Base-by-base conservation (phyloP, 331 rosid species). In the Malus hybrid region DNA sequence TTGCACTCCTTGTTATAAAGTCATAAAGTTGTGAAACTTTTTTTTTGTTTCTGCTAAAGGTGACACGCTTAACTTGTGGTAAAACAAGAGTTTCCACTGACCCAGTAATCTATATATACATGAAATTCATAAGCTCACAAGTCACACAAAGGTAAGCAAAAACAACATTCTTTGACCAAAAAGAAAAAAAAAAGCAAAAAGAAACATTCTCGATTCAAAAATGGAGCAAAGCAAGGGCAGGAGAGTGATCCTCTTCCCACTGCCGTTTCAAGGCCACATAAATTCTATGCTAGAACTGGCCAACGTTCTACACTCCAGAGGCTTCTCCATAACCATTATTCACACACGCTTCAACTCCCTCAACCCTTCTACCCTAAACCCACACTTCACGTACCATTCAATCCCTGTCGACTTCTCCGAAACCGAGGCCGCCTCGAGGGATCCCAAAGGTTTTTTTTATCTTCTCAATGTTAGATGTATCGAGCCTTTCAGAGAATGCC, bases 361-460 rank as follows among this genome's bases (percentile, higher is more conserved):
- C 48, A 76, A 80, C 48, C 80, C 80, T 70, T 65, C 78, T 44
- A 65, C 15, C 70, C 46, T 34, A 34, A 34, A 24, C 24, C 84
- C 86, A 5, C 69, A 80, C 67, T 83, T 83, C 76, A 80, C 65
- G 29, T 79, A 79, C 74, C 79, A 54, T 48, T 68, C 81, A 1
- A 42, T 83, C 34, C 27, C 50, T 2, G 65, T 52, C 1, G 74
- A 70, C 34, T 32, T 73, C 11, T 15, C 65, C 0, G 63, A 60
- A 27, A 28, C 5, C 4, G 71, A 73, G 10, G 48, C 77, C 73
- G 39, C 81, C 42, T 20, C 65, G 4, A 16, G 20, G 12, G 69
- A 81, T 12, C 9, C 73, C 10, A 34, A 34, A 7, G 39, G 39
- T 24, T 24, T 24, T 24, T 24, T 24, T 24, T 24, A 24, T 6